These are phyloP conservation scores for Teratosphaeria epicoccoides DNA, from an alignment of 2,329 filamentous ascomycete genomes.

Conservation along the genomic window DNA sequence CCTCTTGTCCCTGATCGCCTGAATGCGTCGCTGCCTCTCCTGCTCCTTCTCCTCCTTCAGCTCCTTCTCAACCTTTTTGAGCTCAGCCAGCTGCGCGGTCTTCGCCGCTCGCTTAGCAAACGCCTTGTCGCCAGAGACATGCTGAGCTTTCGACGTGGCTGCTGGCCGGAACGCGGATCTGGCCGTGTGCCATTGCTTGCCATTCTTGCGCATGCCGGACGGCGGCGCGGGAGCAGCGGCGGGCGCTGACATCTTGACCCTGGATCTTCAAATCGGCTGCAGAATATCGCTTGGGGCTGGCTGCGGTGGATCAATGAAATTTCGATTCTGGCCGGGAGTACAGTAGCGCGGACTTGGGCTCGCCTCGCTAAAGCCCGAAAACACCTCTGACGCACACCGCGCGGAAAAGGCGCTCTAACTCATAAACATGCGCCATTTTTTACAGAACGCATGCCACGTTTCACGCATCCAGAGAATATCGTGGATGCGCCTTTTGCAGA, in stretches of 20 bases:
- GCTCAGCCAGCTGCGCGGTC: constrained; percentile 58
- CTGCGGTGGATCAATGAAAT: not conserved
- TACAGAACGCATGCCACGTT: not conserved
- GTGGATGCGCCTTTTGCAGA: not conserved
- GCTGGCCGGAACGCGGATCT: constrained; percentile 75
- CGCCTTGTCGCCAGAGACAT: constrained; percentile 59
- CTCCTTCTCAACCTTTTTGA: constrained; percentile 88
- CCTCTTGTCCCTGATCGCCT: constrained; percentile 73
- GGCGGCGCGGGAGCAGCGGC: not conserved
- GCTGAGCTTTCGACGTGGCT: not conserved
- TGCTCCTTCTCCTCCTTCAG: constrained; percentile 92
- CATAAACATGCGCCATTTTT: not conserved
- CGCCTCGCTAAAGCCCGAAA: not conserved
- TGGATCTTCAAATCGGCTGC: constrained; percentile 2
- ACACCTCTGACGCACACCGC: not conserved
- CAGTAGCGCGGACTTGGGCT: not conserved
- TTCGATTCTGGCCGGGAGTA: not conserved
- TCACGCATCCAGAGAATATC: not conserved
- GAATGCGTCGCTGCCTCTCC: constrained; percentile 67
- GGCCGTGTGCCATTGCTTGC: constrained; percentile 84
- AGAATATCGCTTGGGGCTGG: not conserved
- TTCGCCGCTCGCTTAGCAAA: constrained; percentile 67
- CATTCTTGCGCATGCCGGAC: constrained; percentile 67
- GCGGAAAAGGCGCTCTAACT: not conserved
- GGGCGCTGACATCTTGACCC: not conserved